Evolutionary conservation across 208 protist genomes (phyloP).

Genomic region (Acanthamoeba royreba): DNA sequence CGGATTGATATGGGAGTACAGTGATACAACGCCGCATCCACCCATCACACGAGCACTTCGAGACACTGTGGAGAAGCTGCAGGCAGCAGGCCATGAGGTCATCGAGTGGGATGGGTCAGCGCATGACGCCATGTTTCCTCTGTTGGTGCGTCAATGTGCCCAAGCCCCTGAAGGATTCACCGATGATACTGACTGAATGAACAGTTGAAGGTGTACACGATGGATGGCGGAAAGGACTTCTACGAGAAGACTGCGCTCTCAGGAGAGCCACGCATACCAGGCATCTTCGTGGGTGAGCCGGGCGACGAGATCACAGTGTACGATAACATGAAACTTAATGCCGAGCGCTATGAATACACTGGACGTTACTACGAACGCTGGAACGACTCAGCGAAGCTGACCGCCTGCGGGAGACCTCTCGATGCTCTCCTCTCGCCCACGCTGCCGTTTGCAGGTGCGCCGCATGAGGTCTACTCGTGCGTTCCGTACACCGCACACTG

Average conservation of each 20-base stretch:
- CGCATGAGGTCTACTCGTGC: background rate
- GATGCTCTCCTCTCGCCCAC: background rate
- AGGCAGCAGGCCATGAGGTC: conserved; percentile 3
- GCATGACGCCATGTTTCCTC: background rate
- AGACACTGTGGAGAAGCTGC: background rate
- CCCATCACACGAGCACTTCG: background rate
- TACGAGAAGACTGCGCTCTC: background rate
- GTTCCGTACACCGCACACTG: conserved; percentile 21
- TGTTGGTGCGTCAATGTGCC: too few relatives aligned
- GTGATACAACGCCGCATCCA: background rate
- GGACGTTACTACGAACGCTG: background rate
- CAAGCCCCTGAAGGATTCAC: too few relatives aligned
- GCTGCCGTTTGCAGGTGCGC: background rate
- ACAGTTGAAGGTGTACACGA: background rate
- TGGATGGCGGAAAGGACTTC: background rate
- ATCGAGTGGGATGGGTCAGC: background rate
- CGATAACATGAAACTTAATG: background rate
- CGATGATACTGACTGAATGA: background rate
- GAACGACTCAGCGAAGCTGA: background rate
- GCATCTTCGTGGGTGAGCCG: background rate
- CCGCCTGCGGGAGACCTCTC: background rate
- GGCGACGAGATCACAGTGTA: conserved; percentile 39
- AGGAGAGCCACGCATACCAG: background rate
- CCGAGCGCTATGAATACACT: background rate
- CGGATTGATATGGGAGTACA: background rate